Conservation (phyloP, 2,329 filamentous ascomycete species). For the Claviceps capensis region DNA sequence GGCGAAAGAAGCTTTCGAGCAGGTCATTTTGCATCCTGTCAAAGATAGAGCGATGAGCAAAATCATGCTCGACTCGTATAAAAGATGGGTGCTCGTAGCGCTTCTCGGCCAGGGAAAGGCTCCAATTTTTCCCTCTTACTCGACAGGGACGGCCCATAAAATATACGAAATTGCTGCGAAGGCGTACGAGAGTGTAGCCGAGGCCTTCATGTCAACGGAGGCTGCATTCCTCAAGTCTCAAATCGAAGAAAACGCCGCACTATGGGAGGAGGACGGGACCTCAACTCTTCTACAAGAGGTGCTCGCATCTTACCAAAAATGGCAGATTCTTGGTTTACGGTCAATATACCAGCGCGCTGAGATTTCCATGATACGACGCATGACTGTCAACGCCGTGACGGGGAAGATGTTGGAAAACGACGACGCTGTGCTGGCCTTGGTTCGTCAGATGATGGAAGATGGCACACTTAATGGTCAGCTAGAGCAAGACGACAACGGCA, state of each 20-base stretch:
- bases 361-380: conserved; percentile 35
- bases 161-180: conserved; percentile 45
- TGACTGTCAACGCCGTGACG: conserved; percentile 41
- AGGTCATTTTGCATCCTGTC: conserved; percentile 53
- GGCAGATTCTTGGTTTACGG: conserved; percentile 60
- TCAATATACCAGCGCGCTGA: conserved; percentile 53
- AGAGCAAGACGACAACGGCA: conserved; percentile 28
- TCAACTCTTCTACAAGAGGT: conserved; percentile 56
- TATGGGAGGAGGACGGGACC: conserved; percentile 64
- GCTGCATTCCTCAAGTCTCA: conserved; percentile 49
- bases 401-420: conserved; percentile 28
- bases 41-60: conserved; percentile 51
- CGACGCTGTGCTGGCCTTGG: conserved; percentile 29
- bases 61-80: conserved; percentile 80
- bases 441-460: conserved; percentile 41
- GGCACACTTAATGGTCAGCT: conserved; percentile 40
- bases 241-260: conserved; percentile 38
- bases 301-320: conserved; percentile 56
- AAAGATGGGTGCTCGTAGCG: conserved; percentile 73
- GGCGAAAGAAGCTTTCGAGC: conserved; percentile 47
- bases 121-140: conserved; percentile 40
- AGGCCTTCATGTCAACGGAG: conserved; percentile 46
- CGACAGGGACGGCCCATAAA: conserved; percentile 38
- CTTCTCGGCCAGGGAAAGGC: conserved; percentile 56
- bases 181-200: conserved; percentile 57